Evolutionary conservation across 1,139 yeast species (phyloP).

Genomic region (Nadsonia commutata): DNA sequence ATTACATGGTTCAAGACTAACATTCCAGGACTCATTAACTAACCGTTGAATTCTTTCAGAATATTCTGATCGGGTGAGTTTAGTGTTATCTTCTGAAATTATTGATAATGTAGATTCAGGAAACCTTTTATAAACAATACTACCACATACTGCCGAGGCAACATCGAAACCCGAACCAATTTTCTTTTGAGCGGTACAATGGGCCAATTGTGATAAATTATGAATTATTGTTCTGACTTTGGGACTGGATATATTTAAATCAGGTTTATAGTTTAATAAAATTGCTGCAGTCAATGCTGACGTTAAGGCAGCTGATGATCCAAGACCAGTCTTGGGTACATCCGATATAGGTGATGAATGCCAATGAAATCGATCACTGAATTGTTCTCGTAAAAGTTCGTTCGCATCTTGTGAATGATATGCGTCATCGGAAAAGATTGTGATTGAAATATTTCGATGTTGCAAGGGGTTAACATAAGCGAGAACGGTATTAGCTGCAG

Average conservation of each 20-base stretch:
- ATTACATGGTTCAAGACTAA: conserved; percentile 36
- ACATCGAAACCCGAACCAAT: conserved; percentile 96
- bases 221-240: conserved; percentile 32
- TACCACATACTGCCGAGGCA: conserved; percentile 88
- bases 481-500: conserved; percentile 42
- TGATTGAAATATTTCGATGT: conserved; percentile 29
- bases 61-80: conserved; percentile 8
- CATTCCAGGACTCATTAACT: conserved; percentile 42
- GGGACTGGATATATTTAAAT: conserved; percentile 19
- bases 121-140: conserved; percentile 68
- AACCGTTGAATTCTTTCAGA: conserved; percentile 22
- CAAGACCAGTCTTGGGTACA: conserved; percentile 88
- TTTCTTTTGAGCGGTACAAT: conserved; percentile 86
- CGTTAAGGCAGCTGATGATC: conserved; percentile 90
- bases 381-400: not conserved
- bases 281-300: conserved; percentile 66
- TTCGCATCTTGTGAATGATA: conserved; percentile 66
- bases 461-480: conserved; percentile 32
- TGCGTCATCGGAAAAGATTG: conserved; percentile 73
- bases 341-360: conserved; percentile 47
- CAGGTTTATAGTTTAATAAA: conserved; percentile 30
- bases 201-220: conserved; percentile 76
- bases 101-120: conserved; percentile 12
- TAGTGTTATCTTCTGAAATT: conserved; percentile 7
- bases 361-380: conserved; percentile 34